Conservation (phyloP, 73 alveolate species). For the Symbiodinium pilosum region DNA sequence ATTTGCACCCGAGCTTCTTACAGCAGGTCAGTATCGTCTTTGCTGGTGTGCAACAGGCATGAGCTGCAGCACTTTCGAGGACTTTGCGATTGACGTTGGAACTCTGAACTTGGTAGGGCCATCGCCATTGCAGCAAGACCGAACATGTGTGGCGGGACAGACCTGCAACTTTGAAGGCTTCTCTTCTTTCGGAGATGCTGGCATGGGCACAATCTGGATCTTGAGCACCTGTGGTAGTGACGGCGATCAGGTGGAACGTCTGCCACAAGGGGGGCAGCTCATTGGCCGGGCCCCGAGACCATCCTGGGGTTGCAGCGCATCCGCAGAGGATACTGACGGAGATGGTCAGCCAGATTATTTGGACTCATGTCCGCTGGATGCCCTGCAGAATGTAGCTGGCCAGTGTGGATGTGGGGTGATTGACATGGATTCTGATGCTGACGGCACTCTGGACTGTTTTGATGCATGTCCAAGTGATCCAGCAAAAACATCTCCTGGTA, state of each 20-base stretch:
- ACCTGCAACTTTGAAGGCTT: constrained; percentile 38
- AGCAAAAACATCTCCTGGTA: constrained; percentile 16
- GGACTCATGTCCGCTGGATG: constrained; percentile 41
- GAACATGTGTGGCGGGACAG: constrained; percentile 47
- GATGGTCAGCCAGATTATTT: constrained; percentile 32
- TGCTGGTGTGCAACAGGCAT: constrained; percentile 66
- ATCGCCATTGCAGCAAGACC: constrained; percentile 31
- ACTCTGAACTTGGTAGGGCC: constrained; percentile 35
- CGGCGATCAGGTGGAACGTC: not conserved
- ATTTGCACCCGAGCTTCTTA: not conserved
- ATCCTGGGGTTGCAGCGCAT: constrained; percentile 32
- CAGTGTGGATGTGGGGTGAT: constrained; percentile 36
- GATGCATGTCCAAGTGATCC: constrained; percentile 32
- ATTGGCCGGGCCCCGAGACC: not conserved
- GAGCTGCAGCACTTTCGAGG: constrained; percentile 70
- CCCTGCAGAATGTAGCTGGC: not conserved
- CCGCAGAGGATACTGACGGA: not conserved
- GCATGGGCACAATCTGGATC: constrained; percentile 36
- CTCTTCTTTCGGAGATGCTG: not conserved
- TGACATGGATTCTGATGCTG: constrained; percentile 25
- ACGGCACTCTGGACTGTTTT: constrained; percentile 30
- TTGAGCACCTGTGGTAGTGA: constrained; percentile 34
- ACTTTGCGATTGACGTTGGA: constrained; percentile 23
- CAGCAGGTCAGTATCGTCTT: constrained; percentile 41
- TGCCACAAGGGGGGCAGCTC: constrained; percentile 22